Evolutionary conservation across 306 rosid genomes (phyloP).

Genomic region (Hylodesmum podocarpum): DNA sequence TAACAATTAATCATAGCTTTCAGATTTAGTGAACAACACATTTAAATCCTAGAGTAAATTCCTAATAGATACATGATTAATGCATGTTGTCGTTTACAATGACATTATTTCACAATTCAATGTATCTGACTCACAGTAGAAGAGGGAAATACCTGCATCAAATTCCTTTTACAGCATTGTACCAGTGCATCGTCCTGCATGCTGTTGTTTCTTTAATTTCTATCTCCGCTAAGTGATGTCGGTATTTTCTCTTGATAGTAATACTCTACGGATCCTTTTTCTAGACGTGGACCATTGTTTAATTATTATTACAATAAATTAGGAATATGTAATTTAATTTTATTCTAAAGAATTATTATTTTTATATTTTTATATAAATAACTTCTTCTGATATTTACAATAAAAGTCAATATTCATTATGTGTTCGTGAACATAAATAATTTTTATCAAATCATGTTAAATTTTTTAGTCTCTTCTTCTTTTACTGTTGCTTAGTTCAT

Average conservation of each 20-base stretch:
- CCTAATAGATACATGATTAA: background rate
- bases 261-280: background rate
- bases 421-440: too few species aligned
- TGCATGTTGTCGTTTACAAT: background rate
- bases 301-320: too few species aligned
- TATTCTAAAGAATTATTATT: too few species aligned
- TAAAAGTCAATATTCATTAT: too few species aligned
- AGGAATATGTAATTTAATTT: too few species aligned
- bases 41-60: too few species aligned
- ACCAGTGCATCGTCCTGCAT: conserved; percentile 12
- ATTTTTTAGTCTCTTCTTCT: too few species aligned
- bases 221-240: background rate
- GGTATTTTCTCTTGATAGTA: background rate
- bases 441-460: too few species aligned
- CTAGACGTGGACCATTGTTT: background rate
- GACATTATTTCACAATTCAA: background rate
- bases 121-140: background rate
- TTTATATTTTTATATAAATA: too few species aligned
- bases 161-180: background rate
- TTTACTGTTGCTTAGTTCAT: too few species aligned
- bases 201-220: background rate
- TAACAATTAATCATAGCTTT: background rate
- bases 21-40: background rate
- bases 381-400: too few species aligned
- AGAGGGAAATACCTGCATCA: conserved; percentile 16